These are phyloP conservation scores for Alternaria rosae DNA, from an alignment of 2,329 filamentous ascomycete species.

Conservation along the genomic window DNA sequence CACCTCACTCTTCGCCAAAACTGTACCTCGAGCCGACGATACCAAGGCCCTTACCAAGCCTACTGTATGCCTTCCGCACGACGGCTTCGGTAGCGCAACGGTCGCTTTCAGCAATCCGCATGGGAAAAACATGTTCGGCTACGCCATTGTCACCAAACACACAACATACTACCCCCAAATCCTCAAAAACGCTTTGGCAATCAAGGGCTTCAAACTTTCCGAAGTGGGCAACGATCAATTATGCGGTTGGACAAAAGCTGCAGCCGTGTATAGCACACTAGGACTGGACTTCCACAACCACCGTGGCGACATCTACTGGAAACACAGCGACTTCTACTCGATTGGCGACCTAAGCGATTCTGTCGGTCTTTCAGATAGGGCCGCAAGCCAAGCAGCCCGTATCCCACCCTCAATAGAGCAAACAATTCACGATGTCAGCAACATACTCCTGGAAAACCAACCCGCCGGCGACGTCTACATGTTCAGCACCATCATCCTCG, in stretches of 20 bases:
- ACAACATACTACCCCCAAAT: constrained; percentile 7
- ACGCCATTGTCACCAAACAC: constrained; percentile 13
- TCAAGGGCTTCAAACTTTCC: background rate
- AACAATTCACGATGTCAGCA: background rate
- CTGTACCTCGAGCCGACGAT: background rate
- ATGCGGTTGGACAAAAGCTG: constrained; percentile 16
- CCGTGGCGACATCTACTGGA: constrained; percentile 20
- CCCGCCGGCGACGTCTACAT: background rate
- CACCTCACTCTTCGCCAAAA: background rate
- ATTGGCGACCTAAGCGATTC: no score
- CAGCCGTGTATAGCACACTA: background rate
- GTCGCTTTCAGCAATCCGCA: background rate
- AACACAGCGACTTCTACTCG: background rate
- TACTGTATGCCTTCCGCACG: background rate
- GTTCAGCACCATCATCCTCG: background rate
- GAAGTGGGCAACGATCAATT: background rate
- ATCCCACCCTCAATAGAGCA: background rate
- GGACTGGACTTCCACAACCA: background rate
- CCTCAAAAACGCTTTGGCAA: constrained; percentile 4
- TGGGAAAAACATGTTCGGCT: background rate
- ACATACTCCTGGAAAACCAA: background rate
- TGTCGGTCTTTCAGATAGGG: no score
- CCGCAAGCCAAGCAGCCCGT: no score
- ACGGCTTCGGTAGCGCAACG: background rate
- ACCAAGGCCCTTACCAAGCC: background rate